These are phyloP conservation scores for Inga oerstediana DNA, from an alignment of 306 rosid genomes.

Conservation along the genomic window DNA sequence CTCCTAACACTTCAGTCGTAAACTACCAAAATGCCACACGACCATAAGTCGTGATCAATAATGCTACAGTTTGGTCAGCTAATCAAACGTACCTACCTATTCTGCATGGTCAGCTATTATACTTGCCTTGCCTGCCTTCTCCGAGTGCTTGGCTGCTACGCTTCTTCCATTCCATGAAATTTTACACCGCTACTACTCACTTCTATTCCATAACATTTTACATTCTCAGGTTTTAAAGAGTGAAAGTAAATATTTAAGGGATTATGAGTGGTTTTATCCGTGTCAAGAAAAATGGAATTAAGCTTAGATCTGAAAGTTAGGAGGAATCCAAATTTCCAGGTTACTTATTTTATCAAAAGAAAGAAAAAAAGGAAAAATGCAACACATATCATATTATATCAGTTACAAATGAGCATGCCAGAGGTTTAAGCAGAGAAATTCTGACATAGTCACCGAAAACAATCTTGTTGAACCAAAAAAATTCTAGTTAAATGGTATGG, in stretches of 20 bases:
- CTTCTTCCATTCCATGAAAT: too few relatives aligned
- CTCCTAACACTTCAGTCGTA: neutral
- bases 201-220: neutral
- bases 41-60: neutral
- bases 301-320: neutral
- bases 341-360: neutral
- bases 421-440: neutral
- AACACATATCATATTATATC: neutral
- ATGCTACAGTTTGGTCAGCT: neutral
- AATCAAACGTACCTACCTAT: neutral
- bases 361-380: neutral
- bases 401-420: neutral
- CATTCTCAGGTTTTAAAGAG: neutral
- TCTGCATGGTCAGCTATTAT: neutral
- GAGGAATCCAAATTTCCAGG: neutral
- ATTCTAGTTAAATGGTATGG: neutral
- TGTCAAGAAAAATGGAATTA: neutral
- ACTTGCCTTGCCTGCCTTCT: neutral
- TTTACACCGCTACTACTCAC: neutral
- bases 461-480: neutral
- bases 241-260: neutral
- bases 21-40: neutral
- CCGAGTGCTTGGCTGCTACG: neutral
- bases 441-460: neutral
- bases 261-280: neutral